Evolutionary conservation across 176 grass and related monocot genomes (phyloP).

Genomic region (Oryza australiensis): DNA sequence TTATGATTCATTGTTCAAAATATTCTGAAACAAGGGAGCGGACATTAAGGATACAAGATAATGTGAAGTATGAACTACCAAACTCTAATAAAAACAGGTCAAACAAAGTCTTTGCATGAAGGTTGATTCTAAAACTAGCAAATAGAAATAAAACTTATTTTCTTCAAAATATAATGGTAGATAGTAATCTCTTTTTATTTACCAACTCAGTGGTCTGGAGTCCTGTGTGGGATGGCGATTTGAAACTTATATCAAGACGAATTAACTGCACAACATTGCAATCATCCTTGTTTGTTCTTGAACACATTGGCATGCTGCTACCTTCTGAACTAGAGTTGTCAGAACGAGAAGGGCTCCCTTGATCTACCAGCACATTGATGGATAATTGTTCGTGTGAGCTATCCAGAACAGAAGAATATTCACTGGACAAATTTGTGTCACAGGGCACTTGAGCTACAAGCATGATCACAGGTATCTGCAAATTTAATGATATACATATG

Average conservation of each 20-base stretch:
- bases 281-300: slow-evolving; percentile 63
- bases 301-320: slow-evolving; percentile 45
- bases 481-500: slow-evolving; percentile 38
- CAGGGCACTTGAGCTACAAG: slow-evolving; percentile 80
- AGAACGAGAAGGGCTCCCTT: slow-evolving; percentile 51
- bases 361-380: slow-evolving; percentile 49
- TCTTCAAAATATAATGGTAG: slow-evolving; percentile 18
- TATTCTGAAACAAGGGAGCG: slow-evolving; percentile 6
- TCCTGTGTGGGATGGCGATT: slow-evolving; percentile 93
- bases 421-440: slow-evolving; percentile 74
- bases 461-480: slow-evolving; percentile 98
- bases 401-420: slow-evolving; percentile 71
- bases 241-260: slow-evolving; percentile 98
- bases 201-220: slow-evolving; percentile 92
- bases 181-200: slow-evolving; percentile 35
- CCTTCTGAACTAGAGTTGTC: slow-evolving; percentile 61
- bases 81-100: slow-evolving; percentile 15
- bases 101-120: slow-evolving; percentile 29
- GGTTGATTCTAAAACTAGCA: not conserved
- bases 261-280: slow-evolving; percentile 64
- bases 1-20: slow-evolving; percentile 25
- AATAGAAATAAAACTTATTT: slow-evolving; percentile 16
- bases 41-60: not conserved
- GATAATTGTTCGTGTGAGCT: slow-evolving; percentile 57
- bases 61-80: not conserved